Conservation (phyloP, 805 yeast species). For the Cyberlindnera bimundalis region DNA sequence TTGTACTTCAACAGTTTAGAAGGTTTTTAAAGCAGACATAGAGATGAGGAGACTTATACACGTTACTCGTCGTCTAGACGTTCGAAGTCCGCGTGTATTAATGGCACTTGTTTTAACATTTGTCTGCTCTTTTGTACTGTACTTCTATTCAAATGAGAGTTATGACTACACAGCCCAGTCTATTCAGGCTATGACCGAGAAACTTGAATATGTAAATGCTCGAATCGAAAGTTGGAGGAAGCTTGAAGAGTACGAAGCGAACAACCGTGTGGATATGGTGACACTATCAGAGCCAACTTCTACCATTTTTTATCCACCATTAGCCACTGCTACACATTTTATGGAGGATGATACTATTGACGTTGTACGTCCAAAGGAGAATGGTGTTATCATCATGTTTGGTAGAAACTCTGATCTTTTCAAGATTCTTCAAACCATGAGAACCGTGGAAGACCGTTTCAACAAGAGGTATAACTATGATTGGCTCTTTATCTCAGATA, state of each 20-base stretch:
- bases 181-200: conserved; percentile 11
- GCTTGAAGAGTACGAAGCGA: conserved; percentile 3
- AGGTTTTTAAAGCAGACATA: too few species aligned
- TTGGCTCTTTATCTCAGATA: conserved; percentile 73
- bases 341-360: background rate
- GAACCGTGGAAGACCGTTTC: conserved; percentile 63
- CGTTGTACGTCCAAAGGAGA: conserved; percentile 32
- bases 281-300: background rate
- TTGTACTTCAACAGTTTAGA: too few species aligned
- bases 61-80: conserved; percentile 4
- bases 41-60: conserved; percentile 1
- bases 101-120: background rate
- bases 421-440: conserved; percentile 52
- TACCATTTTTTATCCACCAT: background rate
- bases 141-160: conserved; percentile 10
- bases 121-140: background rate
- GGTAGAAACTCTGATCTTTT: conserved; percentile 63
- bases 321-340: conserved; percentile 2
- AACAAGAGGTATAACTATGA: conserved; percentile 60
- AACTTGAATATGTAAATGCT: conserved; percentile 12
- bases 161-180: conserved; percentile 13
- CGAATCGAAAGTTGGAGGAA: conserved; percentile 16
- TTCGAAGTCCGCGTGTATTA: conserved; percentile 6
- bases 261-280: conserved; percentile 5
- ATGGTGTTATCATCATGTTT: conserved; percentile 63